Evolutionary conservation across 2,329 filamentous ascomycete species (phyloP).

Genomic region (Cladosporium sp.): DNA sequence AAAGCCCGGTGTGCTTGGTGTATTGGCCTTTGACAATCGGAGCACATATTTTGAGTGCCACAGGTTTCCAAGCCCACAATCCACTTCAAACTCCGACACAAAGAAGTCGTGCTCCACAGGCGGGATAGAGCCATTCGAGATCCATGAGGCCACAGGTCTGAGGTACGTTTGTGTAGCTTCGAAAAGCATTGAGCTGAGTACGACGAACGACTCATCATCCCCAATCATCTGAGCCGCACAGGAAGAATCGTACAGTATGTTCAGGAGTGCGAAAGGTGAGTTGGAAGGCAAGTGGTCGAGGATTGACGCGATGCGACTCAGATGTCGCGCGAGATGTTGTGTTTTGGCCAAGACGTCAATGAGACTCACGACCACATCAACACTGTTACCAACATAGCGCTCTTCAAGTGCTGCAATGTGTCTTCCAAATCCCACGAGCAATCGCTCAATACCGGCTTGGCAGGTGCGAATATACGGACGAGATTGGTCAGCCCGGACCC

Average conservation of each 20-base stretch:
- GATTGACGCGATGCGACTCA: neutral
- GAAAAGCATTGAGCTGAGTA: conserved; percentile 68
- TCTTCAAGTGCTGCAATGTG: conserved; percentile 58
- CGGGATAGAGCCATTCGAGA: conserved; percentile 70
- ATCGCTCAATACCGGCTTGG: conserved; percentile 56
- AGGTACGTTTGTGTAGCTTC: conserved; percentile 80
- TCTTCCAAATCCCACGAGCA: conserved; percentile 56
- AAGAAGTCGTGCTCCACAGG: conserved; percentile 67
- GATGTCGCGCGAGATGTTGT: neutral
- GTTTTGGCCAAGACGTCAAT: conserved; percentile 55
- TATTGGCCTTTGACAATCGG: conserved; percentile 55
- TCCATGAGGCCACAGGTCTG: conserved; percentile 76
- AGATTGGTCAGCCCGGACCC: conserved; percentile 35
- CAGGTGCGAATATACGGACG: conserved; percentile 62
- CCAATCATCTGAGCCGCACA: conserved; percentile 67
- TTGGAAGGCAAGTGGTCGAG: neutral
- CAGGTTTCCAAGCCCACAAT: conserved; percentile 59
- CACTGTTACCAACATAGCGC: conserved; percentile 51
- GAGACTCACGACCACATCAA: conserved; percentile 62
- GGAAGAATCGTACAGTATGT: conserved; percentile 69
- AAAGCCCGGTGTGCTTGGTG: conserved; percentile 68
- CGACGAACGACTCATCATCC: conserved; percentile 57
- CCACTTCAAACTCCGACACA: conserved; percentile 53
- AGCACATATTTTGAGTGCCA: conserved; percentile 76
- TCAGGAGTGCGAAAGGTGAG: conserved; percentile 63